Evolutionary conservation across 2,329 filamentous ascomycete genomes (phyloP).

Genomic region (Parafenestella ontariensis): DNA sequence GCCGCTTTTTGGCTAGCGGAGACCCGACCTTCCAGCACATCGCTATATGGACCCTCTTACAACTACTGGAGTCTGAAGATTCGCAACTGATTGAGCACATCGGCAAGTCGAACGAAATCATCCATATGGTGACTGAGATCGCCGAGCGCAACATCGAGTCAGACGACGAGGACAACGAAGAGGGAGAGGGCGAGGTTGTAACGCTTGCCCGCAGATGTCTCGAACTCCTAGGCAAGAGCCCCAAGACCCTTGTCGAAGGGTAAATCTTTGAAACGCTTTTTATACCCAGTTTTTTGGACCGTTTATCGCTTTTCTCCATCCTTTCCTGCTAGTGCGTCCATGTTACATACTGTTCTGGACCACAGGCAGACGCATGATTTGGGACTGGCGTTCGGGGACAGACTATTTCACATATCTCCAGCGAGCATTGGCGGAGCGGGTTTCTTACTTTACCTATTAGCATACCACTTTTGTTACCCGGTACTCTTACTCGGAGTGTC

Average conservation of each 20-base stretch:
- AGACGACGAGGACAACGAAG: slow-evolving; percentile 84
- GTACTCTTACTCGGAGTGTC: slow-evolving; percentile 12
- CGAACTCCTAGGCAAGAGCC: slow-evolving; percentile 80
- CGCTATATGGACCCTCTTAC: slow-evolving; percentile 95
- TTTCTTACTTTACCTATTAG: slow-evolving; percentile 38
- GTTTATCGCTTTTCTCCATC: slow-evolving; percentile 29
- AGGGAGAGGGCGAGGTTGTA: slow-evolving; percentile 92
- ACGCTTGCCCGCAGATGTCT: slow-evolving; percentile 88
- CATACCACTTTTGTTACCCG: slow-evolving; percentile 41
- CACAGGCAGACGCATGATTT: slow-evolving; percentile 26
- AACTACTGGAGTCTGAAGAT: slow-evolving; percentile 94
- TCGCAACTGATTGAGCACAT: slow-evolving; percentile 87
- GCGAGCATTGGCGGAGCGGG: slow-evolving; percentile 50
- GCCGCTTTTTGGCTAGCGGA: slow-evolving; percentile 89
- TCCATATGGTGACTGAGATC: slow-evolving; percentile 90
- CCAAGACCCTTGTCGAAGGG: slow-evolving; percentile 83
- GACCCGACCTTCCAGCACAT: slow-evolving; percentile 99
- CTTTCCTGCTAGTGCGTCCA: slow-evolving; percentile 35
- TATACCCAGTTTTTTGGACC: slow-evolving; percentile 34
- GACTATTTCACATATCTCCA: slow-evolving; percentile 44
- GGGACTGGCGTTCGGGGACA: slow-evolving; percentile 41
- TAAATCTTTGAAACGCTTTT: slow-evolving; percentile 47
- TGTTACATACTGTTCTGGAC: slow-evolving; percentile 15
- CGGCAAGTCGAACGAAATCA: slow-evolving; percentile 86
- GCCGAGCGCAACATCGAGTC: slow-evolving; percentile 87